phyloP scores from a whole-genome alignment of 805 yeast genomes.

The Candida chilensis region DNA sequence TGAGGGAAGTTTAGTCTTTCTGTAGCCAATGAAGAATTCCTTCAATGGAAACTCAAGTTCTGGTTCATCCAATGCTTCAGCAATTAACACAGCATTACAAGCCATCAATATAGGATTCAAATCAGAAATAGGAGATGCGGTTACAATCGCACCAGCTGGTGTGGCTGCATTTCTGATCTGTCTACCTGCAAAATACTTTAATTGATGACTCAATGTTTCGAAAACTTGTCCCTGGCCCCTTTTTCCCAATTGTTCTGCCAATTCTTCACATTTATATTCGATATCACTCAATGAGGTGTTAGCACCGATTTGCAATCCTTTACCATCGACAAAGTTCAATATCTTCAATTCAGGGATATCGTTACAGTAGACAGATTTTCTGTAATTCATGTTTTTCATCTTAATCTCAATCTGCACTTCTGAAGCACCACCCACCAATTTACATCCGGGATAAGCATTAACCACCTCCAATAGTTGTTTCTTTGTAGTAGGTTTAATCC shows the following conservation, averaged over 20 bases:
- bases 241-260: slow-evolving; percentile 10
- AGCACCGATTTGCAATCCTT: slow-evolving; percentile 33
- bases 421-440: slow-evolving; percentile 37
- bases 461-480: slow-evolving; percentile 22
- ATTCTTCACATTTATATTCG: slow-evolving; percentile 22
- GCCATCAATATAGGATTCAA: slow-evolving; percentile 35
- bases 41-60: slow-evolving; percentile 19
- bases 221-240: slow-evolving; percentile 20
- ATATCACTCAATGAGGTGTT: slow-evolving; percentile 27
- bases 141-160: slow-evolving; percentile 39
- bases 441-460: slow-evolving; percentile 20
- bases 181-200: slow-evolving; percentile 37
- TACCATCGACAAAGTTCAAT: slow-evolving; percentile 22
- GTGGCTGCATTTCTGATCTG: slow-evolving; percentile 42
- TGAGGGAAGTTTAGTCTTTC: slow-evolving; percentile 27
- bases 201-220: slow-evolving; percentile 24
- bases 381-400: slow-evolving; percentile 29
- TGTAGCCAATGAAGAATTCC: slow-evolving; percentile 32
- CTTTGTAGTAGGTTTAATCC: slow-evolving; percentile 34
- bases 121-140: slow-evolving; percentile 42
- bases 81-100: slow-evolving; percentile 25
- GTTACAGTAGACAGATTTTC: slow-evolving; percentile 27
- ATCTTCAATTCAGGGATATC: slow-evolving; percentile 29
- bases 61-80: slow-evolving; percentile 16
- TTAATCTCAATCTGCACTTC: slow-evolving; percentile 39